Base-by-base conservation (phyloP, 331 rosid species). In the Telfairia occidentalis region DNA sequence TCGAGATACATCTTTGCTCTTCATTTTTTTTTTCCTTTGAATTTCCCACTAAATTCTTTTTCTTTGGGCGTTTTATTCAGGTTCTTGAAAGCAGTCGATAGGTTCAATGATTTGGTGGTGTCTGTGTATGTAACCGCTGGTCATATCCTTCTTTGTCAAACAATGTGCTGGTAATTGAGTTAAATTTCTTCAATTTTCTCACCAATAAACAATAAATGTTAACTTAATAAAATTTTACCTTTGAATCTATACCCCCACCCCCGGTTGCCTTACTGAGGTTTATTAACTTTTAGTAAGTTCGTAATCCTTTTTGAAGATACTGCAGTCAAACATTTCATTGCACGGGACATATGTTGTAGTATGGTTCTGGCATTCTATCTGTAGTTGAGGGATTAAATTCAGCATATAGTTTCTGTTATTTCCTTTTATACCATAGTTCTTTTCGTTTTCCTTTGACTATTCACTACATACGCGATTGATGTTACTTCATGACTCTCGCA, bases 61-160 rank as follows among this genome's bases (percentile, higher is more conserved):
- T 38, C 53, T 15, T 69, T 2, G 30, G 67, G 66, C 26, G 26
- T 79, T 79, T 77, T 77, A 18, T 85, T 85, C 86, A 94, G 98
- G 98, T 91, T 84, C 86, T 82, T 91, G 92, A 94, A 94, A 83
- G 87, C 96, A 4, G 86, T 94, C 37, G 97, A 94, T 81, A 90
- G 98, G 76, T 94, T 91, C 79, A 94, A 91, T 76, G 98, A 94
- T 70, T 81, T 94, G 67, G 87, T 88, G 83, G 97, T 94, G 61
- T 94, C 98, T 0, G 96, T 91, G 9, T 94, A 94, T 60, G 97
- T 94, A 78, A 94, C 98, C 16, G 98, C 98, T 82, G 97, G 96
- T 87, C 98, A 94, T 94, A 94, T 91, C 98, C 98, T 94, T 61
- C 75, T 30, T 63, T 32, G 45, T 18, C 13, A 26, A n/a, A 63